Evolutionary conservation across 176 grass and related monocot genomes (phyloP).

Genomic region (Pontederia paniculata): DNA sequence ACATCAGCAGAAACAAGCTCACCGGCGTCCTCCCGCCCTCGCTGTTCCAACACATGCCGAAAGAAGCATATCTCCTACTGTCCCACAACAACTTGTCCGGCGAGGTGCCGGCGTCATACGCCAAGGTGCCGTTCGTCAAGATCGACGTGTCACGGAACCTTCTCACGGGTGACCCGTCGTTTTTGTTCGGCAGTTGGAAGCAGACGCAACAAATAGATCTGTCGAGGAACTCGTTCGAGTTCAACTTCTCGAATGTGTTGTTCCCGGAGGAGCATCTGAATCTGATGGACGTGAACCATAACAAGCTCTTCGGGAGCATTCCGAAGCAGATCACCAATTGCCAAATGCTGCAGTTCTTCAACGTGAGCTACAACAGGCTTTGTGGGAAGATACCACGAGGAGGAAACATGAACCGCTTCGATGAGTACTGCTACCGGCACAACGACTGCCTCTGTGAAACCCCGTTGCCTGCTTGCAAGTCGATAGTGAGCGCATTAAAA

Average conservation of each 20-base stretch:
- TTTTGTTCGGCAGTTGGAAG: conserved; percentile 19
- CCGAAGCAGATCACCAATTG: conserved; percentile 47
- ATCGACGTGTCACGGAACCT: conserved; percentile 21
- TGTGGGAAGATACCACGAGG: conserved; percentile 65
- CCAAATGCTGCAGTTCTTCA: conserved; percentile 26
- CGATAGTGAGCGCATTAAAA: not conserved
- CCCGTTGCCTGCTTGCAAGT: conserved; percentile 26
- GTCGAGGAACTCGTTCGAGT: conserved; percentile 68
- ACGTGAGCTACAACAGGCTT: conserved; percentile 65
- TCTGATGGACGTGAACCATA: conserved; percentile 72
- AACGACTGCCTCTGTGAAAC: conserved; percentile 65
- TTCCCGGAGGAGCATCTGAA: conserved; percentile 44
- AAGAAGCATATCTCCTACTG: not conserved
- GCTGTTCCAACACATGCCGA: not conserved
- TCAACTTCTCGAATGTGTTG: conserved; percentile 41
- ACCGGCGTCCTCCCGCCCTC: conserved; percentile 13
- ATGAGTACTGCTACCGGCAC: conserved; percentile 25
- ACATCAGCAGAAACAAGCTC: conserved; percentile 56
- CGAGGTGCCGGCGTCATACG: no score
- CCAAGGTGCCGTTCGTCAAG: not conserved
- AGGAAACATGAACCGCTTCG: conserved; percentile 30
- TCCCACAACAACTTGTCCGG: conserved; percentile 1
- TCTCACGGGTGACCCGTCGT: conserved; percentile 35
- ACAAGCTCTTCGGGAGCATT: conserved; percentile 47
- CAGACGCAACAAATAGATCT: conserved; percentile 36